Evolutionary conservation across 2,329 filamentous ascomycete species (phyloP), one percentile per base, ranked within the genome.

Genomic region (Hawksworthiomyces lignivorus): DNA sequence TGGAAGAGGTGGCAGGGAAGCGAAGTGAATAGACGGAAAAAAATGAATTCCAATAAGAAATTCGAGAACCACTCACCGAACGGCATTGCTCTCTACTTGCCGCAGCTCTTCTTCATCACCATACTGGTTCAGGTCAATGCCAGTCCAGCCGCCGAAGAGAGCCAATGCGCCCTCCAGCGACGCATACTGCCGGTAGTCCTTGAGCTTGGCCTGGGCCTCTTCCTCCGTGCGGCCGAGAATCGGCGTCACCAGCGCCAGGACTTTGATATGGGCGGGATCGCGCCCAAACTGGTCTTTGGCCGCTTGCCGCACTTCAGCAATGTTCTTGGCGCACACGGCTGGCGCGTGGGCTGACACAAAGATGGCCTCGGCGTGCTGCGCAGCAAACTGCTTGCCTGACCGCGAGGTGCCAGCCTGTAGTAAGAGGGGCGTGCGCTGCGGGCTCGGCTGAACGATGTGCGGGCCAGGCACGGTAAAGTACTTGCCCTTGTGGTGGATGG

Each of bases 91-190:
- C 54, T 67, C 55, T 29, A 62, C 64, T 37, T 63, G 50, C 21
- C 61, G 53, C 43, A 64, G 49, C 46, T 64, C 61, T 47, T 64
- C 60, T 4, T 64, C 60, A 15, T 63, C 61, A 2, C 59, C 62
- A 40, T 63, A 65, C 49, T 60, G 49, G 41, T 48, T 51, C 12
- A 73, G 50, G 40, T 73, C 68, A 19, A 72, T 70, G 3, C 70
- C 83, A 0, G 82, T 86, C 82, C 82, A 87, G 2, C 83, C 83
- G 17, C 81, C 80, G 51, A 87, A 87, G 15, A 87, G 59, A 2
- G 82, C 78, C 43, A 86, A 55, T 0, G 81, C 82, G 3, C 83
- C 83, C 49, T 73, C 82, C 27, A 60, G 59, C 3, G 66, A 70
- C 1, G 78, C 82, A 52, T 84, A 76, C 42, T 70, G 68, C 9